These are phyloP conservation scores for Ceratobasidium sp. DNA, from an alignment of 1,284 basidiomycete genomes.

Conservation along the genomic window DNA sequence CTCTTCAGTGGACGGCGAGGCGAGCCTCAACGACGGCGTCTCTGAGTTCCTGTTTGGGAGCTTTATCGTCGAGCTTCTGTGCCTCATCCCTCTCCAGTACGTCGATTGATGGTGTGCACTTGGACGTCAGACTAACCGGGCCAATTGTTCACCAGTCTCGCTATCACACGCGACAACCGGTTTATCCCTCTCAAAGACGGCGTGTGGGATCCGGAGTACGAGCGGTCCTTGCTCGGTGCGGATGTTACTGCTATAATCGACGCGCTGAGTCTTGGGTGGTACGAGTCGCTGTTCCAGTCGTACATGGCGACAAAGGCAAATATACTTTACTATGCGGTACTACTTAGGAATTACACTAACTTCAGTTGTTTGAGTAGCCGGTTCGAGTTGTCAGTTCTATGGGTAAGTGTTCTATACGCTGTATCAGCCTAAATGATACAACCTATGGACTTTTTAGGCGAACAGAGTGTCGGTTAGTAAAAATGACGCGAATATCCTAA, in stretches of 20 bases:
- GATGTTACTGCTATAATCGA: constrained; percentile 71
- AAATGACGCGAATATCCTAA: background rate
- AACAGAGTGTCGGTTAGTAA: constrained; percentile 75
- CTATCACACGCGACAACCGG: constrained; percentile 71
- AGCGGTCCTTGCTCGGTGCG: constrained; percentile 70
- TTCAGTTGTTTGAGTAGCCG: constrained; percentile 59
- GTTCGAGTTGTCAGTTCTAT: constrained; percentile 76
- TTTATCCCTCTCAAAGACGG: constrained; percentile 76
- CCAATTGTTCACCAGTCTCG: constrained; percentile 56
- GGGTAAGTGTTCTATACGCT: constrained; percentile 59
- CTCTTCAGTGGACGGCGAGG: background rate
- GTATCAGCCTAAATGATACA: too few relatives aligned
- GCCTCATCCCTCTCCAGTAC: constrained; percentile 41
- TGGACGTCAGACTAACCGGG: background rate
- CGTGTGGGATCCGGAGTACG: constrained; percentile 66
- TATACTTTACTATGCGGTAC: background rate
- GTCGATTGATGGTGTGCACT: constrained; percentile 56
- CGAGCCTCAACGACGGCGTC: background rate
- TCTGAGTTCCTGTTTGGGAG: constrained; percentile 17
- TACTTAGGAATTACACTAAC: background rate
- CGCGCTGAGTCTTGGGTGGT: constrained; percentile 72
- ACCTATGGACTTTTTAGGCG: constrained; percentile 57
- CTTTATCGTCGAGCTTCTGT: constrained; percentile 39
- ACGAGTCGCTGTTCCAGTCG: constrained; percentile 73
- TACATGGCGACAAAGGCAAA: constrained; percentile 71